phyloP scores from a whole-genome alignment of 2,329 filamentous ascomycete genomes.

The Sodiomyces alkalinus region DNA sequence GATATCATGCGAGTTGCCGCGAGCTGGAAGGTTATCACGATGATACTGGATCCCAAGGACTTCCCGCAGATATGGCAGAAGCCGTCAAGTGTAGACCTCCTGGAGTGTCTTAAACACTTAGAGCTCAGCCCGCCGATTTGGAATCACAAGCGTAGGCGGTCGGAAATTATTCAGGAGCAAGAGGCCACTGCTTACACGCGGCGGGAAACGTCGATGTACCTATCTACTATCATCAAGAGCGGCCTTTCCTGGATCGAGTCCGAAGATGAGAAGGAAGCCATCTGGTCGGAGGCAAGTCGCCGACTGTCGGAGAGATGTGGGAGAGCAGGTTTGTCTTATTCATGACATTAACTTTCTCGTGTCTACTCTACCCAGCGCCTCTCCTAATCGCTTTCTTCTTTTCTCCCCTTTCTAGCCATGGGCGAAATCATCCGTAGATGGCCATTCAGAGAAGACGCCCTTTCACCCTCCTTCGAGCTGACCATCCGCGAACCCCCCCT shows the following conservation, averaged over 20 bases:
- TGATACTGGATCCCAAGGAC: conserved; percentile 31
- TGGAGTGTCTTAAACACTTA: conserved; percentile 51
- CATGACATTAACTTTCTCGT: background rate
- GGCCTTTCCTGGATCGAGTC: conserved; percentile 52
- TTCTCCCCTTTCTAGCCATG: conserved; percentile 25
- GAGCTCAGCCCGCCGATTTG: conserved; percentile 53
- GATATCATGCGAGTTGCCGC: no score
- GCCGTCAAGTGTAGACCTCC: conserved; percentile 49
- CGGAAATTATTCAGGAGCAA: conserved; percentile 25
- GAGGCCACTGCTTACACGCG: conserved; percentile 26
- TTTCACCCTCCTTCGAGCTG: conserved; percentile 39
- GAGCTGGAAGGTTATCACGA: conserved; percentile 6
- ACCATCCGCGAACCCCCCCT: conserved; percentile 73
- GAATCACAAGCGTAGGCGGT: conserved; percentile 31
- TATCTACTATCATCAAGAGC: conserved; percentile 54
- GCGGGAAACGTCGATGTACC: conserved; percentile 45
- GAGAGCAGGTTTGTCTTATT: conserved; percentile 37
- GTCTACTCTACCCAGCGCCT: no score
- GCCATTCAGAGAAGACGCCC: conserved; percentile 26
- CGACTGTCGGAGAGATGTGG: conserved; percentile 79
- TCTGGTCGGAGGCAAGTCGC: conserved; percentile 69
- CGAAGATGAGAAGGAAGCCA: conserved; percentile 47
- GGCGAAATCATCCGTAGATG: conserved; percentile 39
- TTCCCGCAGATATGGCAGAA: conserved; percentile 73
- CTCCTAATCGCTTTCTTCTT: no score